Conservation (phyloP, 2,329 filamentous ascomycete genomes). For the Pezicula rhizophila region DNA sequence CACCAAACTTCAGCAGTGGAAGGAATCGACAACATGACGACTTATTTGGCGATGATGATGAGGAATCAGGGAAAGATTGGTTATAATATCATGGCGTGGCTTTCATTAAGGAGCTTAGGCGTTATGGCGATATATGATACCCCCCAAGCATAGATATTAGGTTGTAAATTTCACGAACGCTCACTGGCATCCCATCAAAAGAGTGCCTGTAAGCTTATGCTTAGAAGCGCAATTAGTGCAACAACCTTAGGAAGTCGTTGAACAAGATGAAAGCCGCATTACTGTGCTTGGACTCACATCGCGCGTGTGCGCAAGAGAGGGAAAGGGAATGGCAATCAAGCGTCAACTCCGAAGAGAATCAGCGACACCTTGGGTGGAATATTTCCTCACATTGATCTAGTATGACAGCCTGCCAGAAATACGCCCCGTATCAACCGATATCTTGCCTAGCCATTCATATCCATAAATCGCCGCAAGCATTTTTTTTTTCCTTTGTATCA, state of each 20-base stretch:
- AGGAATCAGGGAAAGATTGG: conserved; percentile 15
- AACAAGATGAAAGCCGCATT: too few relatives aligned
- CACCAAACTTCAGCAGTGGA: conserved; percentile 18
- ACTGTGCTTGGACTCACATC: too few relatives aligned
- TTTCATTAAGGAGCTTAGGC: neutral
- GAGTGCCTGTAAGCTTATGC: too few relatives aligned
- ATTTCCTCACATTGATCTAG: conserved; percentile 55
- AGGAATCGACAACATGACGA: conserved; percentile 11
- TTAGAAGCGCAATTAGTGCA: too few relatives aligned
- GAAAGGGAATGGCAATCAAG: conserved; percentile 78
- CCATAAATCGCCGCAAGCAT: conserved; percentile 9
- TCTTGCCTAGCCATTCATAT: conserved; percentile 13
- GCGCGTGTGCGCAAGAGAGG: conserved; percentile 6
- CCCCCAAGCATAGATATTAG: too few relatives aligned
- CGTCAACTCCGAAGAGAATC: conserved; percentile 72
- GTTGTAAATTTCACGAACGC: too few relatives aligned
- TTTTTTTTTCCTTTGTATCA: conserved; percentile 9
- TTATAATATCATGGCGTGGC: conserved; percentile 9
- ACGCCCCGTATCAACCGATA: conserved; percentile 26
- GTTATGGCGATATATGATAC: neutral
- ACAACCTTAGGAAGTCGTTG: too few relatives aligned
- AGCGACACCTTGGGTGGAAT: conserved; percentile 78
- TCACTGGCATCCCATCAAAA: too few relatives aligned
- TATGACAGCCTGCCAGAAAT: conserved; percentile 29
- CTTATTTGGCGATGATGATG: conserved; percentile 8